These are phyloP conservation scores for Comarum palustre DNA, from an alignment of 306 rosid genomes.

Conservation along the genomic window DNA sequence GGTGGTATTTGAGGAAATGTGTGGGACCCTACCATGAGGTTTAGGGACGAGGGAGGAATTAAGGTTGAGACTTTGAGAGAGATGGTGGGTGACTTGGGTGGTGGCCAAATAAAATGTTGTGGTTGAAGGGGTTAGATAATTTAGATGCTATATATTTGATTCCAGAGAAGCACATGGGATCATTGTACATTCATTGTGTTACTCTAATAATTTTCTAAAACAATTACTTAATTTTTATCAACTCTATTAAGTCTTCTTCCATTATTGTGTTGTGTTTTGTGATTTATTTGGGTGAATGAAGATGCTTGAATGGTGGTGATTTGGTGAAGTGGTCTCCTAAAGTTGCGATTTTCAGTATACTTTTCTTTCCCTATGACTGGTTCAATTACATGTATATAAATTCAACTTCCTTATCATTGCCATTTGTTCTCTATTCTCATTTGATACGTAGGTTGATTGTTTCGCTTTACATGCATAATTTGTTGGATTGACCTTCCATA, in stretches of 20 bases:
- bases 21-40: slow-evolving; percentile 19
- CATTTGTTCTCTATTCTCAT: too few species aligned
- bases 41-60: not conserved
- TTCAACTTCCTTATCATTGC: not conserved
- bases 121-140: not conserved
- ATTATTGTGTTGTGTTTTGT: not conserved
- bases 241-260: not conserved
- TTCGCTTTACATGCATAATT: too few species aligned
- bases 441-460: not conserved
- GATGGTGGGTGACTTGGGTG: not conserved
- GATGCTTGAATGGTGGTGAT: not conserved
- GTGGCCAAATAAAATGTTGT: not conserved
- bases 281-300: not conserved
- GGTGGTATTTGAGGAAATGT: not conserved
- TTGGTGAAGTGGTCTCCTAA: slow-evolving; percentile 7
- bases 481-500: too few species aligned
- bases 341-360: not conserved
- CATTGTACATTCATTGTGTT: not conserved
- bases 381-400: not conserved
- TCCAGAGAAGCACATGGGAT: slow-evolving; percentile 13
- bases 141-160: not conserved
- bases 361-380: not conserved
- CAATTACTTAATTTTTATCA: not conserved
- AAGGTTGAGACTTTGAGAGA: not conserved
- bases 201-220: not conserved